A percentile compares a stretch with the other conserved stretches of the same genome.
These are phyloP conservation scores for Rhizopus delemar DNA, from an alignment of 371 early-diverging fungal genomes.

Conservation along the genomic window DNA sequence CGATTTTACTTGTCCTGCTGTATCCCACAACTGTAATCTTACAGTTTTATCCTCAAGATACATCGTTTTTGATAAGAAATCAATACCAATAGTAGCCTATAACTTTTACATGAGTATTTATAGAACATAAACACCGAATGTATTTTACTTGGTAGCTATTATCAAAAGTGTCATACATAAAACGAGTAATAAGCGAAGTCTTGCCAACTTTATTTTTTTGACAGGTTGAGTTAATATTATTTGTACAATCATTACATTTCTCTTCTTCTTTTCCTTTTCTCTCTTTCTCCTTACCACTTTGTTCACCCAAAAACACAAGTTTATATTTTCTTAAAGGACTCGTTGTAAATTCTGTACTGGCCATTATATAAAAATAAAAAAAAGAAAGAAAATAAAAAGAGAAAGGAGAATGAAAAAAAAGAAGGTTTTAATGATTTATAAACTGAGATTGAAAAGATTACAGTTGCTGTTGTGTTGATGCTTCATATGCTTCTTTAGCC, in stretches of 20 bases:
- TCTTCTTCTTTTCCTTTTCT: constrained; percentile 1
- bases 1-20: constrained; percentile 92
- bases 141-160: constrained; percentile 87
- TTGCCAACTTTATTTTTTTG: constrained; percentile 85
- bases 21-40: constrained; percentile 99
- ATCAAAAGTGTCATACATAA: constrained; percentile 99
- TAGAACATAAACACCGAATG: not conserved
- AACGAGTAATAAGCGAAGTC: constrained; percentile 98
- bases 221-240: not conserved
- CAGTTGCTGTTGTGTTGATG: not conserved
- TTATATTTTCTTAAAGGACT: constrained; percentile 87
- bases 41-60: constrained; percentile 95
- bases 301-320: constrained; percentile 94
- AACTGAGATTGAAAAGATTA: not conserved
- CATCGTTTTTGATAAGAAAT: constrained; percentile 99
- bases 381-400: constrained; percentile 9
- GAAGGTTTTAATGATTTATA: constrained; percentile 3
- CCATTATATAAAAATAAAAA: constrained; percentile 24
- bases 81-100: constrained; percentile 99
- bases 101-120: too few relatives aligned
- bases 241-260: not conserved
- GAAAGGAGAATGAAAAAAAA: constrained; percentile 8
- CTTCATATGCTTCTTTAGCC: constrained; percentile 52
- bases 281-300: constrained; percentile 76
- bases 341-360: constrained; percentile 32